phyloP scores from a whole-genome alignment of 768 basidiomycete species.

The Suillus americanus region DNA sequence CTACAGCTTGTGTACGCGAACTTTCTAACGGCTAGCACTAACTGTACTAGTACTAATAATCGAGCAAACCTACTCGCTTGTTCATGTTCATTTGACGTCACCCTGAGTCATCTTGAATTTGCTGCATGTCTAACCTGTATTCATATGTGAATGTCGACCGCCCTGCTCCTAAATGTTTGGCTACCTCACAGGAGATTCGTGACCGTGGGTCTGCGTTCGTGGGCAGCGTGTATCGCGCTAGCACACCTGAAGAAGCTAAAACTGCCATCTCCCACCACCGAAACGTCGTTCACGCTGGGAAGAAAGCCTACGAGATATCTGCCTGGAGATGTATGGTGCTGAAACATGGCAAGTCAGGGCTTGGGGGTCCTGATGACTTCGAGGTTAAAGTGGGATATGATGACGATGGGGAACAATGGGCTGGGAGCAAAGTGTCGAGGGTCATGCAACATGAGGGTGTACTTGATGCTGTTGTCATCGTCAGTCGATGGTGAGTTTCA shows the following conservation, averaged over 20 bases:
- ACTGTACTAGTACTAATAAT: not conserved
- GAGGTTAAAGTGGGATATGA: constrained; percentile 58
- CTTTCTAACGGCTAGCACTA: not conserved
- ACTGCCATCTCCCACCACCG: constrained; percentile 51
- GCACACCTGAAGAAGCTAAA: constrained; percentile 50
- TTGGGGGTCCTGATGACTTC: constrained; percentile 76
- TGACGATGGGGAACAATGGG: constrained; percentile 81
- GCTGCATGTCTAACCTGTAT: constrained; percentile 44
- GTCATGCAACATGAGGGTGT: constrained; percentile 69
- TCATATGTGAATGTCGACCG: constrained; percentile 44
- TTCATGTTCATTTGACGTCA: constrained; percentile 4
- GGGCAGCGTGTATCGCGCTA: constrained; percentile 59
- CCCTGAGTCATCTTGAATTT: not conserved
- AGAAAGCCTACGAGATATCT: constrained; percentile 69
- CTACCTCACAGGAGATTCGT: constrained; percentile 70
- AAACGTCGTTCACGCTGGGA: constrained; percentile 54
- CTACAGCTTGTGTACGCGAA: constrained; percentile 2
- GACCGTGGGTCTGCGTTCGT: constrained; percentile 76
- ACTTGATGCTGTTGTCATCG: constrained; percentile 77
- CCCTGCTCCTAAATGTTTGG: constrained; percentile 45
- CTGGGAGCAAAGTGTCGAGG: constrained; percentile 58
- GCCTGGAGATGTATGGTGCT: constrained; percentile 81
- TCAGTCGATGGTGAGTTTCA: constrained; percentile 66
- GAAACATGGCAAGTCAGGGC: constrained; percentile 61
- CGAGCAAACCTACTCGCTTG: not conserved